Evolutionary conservation across 2,329 filamentous ascomycete species (phyloP).

Genomic region (Incumbomyces lentus): DNA sequence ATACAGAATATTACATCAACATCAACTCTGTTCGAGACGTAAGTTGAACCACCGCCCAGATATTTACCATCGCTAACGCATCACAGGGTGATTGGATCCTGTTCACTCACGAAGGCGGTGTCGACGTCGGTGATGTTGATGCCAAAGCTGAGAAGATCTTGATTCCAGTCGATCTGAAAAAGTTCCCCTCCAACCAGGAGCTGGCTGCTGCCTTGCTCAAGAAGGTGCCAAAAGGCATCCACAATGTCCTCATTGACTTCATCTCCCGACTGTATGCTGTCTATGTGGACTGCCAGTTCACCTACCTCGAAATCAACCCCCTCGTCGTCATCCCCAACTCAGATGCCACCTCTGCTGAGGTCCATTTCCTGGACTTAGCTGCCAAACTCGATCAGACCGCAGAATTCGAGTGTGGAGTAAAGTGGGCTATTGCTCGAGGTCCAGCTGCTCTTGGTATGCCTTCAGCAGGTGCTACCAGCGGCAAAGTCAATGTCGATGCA

Average conservation of each 20-base stretch:
- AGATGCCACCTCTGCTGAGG: conserved; percentile 80
- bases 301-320: conserved; percentile 99
- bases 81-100: conserved; percentile 95
- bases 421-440: conserved; percentile 94
- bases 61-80: conserved; percentile 10
- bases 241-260: conserved; percentile 98
- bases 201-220: conserved; percentile 76
- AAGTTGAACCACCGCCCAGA: conserved; percentile 38
- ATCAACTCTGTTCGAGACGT: conserved; percentile 99
- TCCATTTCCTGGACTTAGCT: conserved; percentile 96
- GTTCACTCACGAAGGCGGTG: conserved; percentile 98
- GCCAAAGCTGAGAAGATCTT: conserved; percentile 98
- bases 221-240: conserved; percentile 88
- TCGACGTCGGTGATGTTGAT: conserved; percentile 98
- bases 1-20: conserved; percentile 99
- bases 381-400: conserved; percentile 98
- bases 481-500: conserved; percentile 86
- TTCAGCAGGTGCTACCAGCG: conserved; percentile 49
- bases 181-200: conserved; percentile 93
- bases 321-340: conserved; percentile 94
- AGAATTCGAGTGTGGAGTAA: conserved; percentile 97
- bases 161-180: conserved; percentile 84
- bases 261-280: conserved; percentile 96
- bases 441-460: conserved; percentile 79
- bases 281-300: conserved; percentile 99